phyloP scores from a whole-genome alignment of 164 flowering plant genomes.

The Berberis vulgaris region DNA sequence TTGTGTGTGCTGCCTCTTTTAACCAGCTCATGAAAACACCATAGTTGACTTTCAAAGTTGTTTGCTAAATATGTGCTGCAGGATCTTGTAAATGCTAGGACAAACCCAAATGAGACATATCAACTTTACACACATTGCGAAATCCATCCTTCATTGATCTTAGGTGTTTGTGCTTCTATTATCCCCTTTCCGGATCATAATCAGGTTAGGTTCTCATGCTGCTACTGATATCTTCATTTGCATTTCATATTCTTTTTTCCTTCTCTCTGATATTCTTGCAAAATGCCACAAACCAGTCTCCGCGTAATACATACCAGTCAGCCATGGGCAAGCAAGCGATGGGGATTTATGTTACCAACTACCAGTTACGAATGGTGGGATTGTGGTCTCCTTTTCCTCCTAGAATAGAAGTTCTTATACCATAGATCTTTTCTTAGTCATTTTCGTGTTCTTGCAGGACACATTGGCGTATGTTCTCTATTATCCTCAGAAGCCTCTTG shows the following conservation, averaged over 20 bases:
- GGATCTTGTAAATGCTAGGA: conserved; percentile 77
- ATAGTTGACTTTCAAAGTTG: not conserved
- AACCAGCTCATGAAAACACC: not conserved
- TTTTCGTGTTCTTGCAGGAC: conserved; percentile 44
- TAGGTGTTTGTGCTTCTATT: conserved; percentile 99
- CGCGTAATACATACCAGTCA: conserved; percentile 98
- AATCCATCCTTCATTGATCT: conserved; percentile 91
- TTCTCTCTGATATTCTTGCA: not conserved
- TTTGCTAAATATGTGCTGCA: conserved; percentile 17
- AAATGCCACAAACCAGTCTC: conserved; percentile 44
- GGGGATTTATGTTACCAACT: conserved; percentile 98
- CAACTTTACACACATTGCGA: conserved; percentile 93
- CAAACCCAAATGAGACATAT: conserved; percentile 77
- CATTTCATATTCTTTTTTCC: not conserved
- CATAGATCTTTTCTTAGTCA: not conserved
- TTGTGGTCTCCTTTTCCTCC: not conserved
- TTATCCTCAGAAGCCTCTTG: conserved; percentile 97
- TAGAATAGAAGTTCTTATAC: not conserved
- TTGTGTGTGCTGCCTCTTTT: not conserved
- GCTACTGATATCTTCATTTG: not conserved
- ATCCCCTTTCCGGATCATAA: conserved; percentile 99
- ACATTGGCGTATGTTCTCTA: conserved; percentile 96
- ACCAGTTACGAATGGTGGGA: conserved; percentile 88
- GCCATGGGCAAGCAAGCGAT: conserved; percentile 99
- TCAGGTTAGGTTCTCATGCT: conserved; percentile 42